A percentile compares a stretch with the other conserved stretches of the same genome.
Evolutionary conservation across 257 asterid species (phyloP).

Genomic region (Solanum ossicruentum): DNA sequence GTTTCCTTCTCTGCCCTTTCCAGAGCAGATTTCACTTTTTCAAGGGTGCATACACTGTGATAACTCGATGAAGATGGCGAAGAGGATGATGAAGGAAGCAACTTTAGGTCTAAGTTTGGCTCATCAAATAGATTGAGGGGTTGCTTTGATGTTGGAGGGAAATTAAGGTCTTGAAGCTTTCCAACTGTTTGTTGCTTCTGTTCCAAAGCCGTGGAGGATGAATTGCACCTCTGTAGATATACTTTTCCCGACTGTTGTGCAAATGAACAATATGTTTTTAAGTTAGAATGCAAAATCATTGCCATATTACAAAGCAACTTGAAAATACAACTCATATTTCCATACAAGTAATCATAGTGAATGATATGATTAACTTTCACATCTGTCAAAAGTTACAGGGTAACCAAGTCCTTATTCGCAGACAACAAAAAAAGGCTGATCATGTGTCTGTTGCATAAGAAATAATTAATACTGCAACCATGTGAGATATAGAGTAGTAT

Average conservation of each 20-base stretch:
- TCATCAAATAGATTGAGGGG: constrained; percentile 38
- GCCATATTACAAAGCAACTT: no score
- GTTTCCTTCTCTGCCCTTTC: constrained; percentile 69
- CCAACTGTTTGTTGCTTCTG: constrained; percentile 11
- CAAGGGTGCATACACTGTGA: constrained; percentile 81
- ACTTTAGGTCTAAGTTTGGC: constrained; percentile 40
- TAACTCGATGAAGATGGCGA: constrained; percentile 19
- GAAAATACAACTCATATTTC: no score
- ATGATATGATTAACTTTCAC: background rate
- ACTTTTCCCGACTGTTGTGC: constrained; percentile 75
- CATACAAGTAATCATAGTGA: no score
- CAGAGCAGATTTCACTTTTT: constrained; percentile 74
- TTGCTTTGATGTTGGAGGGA: constrained; percentile 45
- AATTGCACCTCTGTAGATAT: constrained; percentile 54
- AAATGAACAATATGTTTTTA: background rate
- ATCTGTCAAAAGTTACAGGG: no score
- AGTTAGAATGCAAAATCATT: background rate
- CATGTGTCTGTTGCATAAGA: background rate
- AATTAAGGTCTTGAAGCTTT: constrained; percentile 70
- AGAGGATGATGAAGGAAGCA: constrained; percentile 21
- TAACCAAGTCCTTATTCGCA: background rate
- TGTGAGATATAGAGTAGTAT: background rate
- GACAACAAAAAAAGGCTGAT: background rate
- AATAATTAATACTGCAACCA: background rate
- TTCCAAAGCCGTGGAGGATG: constrained; percentile 33